Evolutionary conservation across 2,329 filamentous ascomycete genomes (phyloP), one percentile per base, ranked within the genome.

Genomic region (Grosmannia penicillata): DNA sequence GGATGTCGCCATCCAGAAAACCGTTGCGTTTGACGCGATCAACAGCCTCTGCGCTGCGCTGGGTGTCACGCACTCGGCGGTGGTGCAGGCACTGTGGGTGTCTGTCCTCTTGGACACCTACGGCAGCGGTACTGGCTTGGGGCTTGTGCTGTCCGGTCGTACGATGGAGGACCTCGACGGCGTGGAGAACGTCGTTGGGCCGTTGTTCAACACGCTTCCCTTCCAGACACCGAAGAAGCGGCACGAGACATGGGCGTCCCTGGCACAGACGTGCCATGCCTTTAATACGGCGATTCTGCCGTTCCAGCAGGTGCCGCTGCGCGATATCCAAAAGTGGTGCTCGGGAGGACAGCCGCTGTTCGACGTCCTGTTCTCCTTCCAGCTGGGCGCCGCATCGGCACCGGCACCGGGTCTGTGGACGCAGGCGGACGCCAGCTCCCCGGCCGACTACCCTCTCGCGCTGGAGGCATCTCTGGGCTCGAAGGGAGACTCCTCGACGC

Each of bases 161-260:
- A 72, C 75, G 0, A 70, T 93, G 5, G 72, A 82, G 31, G 72
- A 82, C 31, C 58, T 85, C 11, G 67, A 78, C 8, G 64, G 65
- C 2, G 69, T 77, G 2, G 79, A 86, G 33, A 52, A 65, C 18
- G 72, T 82, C 1, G 70, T 91, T 30, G 89, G 87, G 0, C 87
- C 89, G 0, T 60, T 95, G 17, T 93, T 95, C 66, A 95, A 95
- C 52, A 94, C 86, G 0, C 62, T 95, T 2, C 85, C 87, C 0
- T 85, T 81, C 52, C 66, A 72, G 39, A 42, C 44, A n/a, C 28
- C 35, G 2, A 21, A 32, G 22, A 27, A 8, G 3, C 8, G 10
- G 5, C 30, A 24, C 50, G 56, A 1, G 60, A 73, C 65, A 0
- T 85, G 80, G 74, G 53, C 58, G 1, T 64, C 70, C 0, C 55